Base-by-base conservation (phyloP, 148 eudicot genomes). In the Amaranthus cruentus region DNA sequence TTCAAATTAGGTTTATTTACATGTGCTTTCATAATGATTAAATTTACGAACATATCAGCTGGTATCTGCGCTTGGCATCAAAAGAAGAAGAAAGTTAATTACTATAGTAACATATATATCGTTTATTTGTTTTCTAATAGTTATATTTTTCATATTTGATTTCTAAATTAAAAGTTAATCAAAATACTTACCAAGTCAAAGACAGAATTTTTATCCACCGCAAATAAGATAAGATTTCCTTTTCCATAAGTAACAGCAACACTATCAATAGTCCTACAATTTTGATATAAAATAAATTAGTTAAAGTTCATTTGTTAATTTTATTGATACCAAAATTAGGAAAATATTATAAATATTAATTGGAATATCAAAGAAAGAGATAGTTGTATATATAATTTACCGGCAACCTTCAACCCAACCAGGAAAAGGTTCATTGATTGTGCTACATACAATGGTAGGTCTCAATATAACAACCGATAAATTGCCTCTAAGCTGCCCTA, bases 361-460 rank as follows among this genome's bases (percentile, higher is more conserved):
- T 28, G 38, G 38, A 28, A 28, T 28, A 28, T 28, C 38, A 28
- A 28, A 28, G 1, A 28, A 28, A 28, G 38, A 28, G 2, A 28
- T 28, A 28, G 38, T 0, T 28, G 38, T 28, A 28, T 28, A 28
- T 28, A 28, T 28, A 7, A 6, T 48, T 50, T 81, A 87, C 93
- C 87, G 4, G 48, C 93, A 10, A 9, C 89, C 87, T 83, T 89
- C 91, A 44, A 85, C 80, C 97, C 97, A 91, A 63, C 93, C 88
- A 3, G 93, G 90, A 74, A 91, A 91, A 3, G 97, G 97, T n/a
- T 88, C 86, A 70, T 87, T 84, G 80, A 62, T 83, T 15, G 97
- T 89, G 66, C 93, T 88, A 2, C 88, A 81, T 4, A 91, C 53
- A 47, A 91, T 87, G 49, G 91, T 89, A 8, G 97, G 97, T 6